A percentile compares a stretch with the other conserved stretches of the same genome.
Evolutionary conservation across 805 yeast genomes (phyloP).

Genomic region (Lachancea waltii): DNA sequence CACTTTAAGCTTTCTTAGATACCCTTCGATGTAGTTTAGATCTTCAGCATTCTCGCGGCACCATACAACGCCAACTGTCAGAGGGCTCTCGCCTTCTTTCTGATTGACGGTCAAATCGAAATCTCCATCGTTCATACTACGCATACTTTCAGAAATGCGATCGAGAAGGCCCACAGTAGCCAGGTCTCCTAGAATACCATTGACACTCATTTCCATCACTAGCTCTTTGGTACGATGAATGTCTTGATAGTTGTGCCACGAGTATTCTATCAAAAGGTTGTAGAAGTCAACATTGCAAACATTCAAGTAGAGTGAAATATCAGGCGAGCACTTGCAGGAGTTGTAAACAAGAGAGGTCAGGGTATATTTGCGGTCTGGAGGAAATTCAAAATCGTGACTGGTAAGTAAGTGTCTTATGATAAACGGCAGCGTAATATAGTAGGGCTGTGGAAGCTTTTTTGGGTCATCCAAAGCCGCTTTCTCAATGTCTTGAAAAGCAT

Average conservation of each 20-base stretch:
- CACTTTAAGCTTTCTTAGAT: slow-evolving; percentile 19
- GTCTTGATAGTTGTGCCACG: slow-evolving; percentile 28
- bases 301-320: slow-evolving; percentile 25
- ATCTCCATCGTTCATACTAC: slow-evolving; percentile 22
- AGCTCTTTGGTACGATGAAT: slow-evolving; percentile 17
- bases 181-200: slow-evolving; percentile 29
- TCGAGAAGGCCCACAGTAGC: slow-evolving; percentile 25
- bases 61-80: slow-evolving; percentile 20
- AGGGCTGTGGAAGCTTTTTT: slow-evolving; percentile 24
- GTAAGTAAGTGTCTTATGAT: slow-evolving; percentile 18
- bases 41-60: slow-evolving; percentile 21
- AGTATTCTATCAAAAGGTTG: slow-evolving; percentile 23
- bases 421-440: slow-evolving; percentile 23
- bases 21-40: slow-evolving; percentile 19
- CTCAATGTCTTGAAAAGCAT: slow-evolving; percentile 17
- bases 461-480: slow-evolving; percentile 8
- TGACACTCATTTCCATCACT: slow-evolving; percentile 28
- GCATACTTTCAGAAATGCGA: slow-evolving; percentile 13
- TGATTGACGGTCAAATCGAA: slow-evolving; percentile 14
- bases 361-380: slow-evolving; percentile 23
- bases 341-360: slow-evolving; percentile 24
- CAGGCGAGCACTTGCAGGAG: slow-evolving; percentile 22
- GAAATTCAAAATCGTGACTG: slow-evolving; percentile 13
- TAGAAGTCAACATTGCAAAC: slow-evolving; percentile 29
- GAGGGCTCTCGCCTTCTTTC: not conserved